Percentiles rank a stretch among this genome's conserved stretches.
Conservation (phyloP, 2,329 filamentous ascomycete genomes). For the Scedosporium apiospermum region DNA sequence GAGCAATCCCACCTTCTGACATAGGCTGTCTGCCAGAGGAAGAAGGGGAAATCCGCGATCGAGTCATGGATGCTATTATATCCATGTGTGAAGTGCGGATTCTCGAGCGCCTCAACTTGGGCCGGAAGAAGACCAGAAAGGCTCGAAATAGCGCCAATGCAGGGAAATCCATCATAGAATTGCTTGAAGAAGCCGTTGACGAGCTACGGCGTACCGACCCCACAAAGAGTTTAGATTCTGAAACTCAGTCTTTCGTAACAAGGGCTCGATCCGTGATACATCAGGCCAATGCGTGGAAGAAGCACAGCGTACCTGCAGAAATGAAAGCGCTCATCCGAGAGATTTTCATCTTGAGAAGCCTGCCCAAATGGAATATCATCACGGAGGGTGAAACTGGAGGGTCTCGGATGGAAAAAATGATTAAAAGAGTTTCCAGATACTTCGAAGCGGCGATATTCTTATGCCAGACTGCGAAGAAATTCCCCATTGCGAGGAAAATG, state of each 20-base stretch:
- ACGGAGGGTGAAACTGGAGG: constrained; percentile 1
- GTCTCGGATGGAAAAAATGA: constrained; percentile 17
- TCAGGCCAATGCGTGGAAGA: not conserved
- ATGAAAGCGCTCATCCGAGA: not conserved
- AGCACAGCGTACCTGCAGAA: not conserved
- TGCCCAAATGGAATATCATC: not conserved
- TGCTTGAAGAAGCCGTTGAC: not conserved
- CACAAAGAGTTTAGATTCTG: not conserved
- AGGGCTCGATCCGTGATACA: not conserved
- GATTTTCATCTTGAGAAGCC: not conserved
- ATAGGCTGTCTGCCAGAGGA: not conserved
- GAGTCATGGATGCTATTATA: constrained; percentile 18
- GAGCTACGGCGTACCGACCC: not conserved
- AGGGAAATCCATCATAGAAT: not conserved
- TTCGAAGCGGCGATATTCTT: constrained; percentile 14
- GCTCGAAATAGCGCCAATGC: constrained; percentile 3
- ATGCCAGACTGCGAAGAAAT: constrained; percentile 20
- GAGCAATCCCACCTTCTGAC: not conserved
- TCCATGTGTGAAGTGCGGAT: constrained; percentile 22
- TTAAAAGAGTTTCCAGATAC: constrained; percentile 27
- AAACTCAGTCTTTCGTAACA: not conserved
- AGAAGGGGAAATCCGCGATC: not conserved
- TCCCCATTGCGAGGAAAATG: constrained; percentile 18
- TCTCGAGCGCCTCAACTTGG: constrained; percentile 15
- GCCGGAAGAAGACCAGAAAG: constrained; percentile 11